Conservation (phyloP, 495 filamentous ascomycete species). For the Tirmania nivea region DNA sequence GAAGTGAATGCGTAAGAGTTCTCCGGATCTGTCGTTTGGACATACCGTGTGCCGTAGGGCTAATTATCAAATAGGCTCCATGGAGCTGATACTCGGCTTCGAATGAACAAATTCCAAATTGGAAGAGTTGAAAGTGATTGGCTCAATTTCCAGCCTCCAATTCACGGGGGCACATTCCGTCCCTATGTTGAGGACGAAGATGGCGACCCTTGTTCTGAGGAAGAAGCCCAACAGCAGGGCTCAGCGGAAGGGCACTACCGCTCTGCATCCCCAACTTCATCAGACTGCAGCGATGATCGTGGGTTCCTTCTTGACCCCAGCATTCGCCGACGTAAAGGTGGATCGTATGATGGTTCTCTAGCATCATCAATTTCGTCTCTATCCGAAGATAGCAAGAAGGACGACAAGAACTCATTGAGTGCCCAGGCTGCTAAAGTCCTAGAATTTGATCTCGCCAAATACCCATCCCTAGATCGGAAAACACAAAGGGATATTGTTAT, state of each 20-base stretch:
- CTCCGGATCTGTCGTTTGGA: neutral
- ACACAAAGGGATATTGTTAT: slow-evolving; percentile 60
- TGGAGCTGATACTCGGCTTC: slow-evolving; percentile 49
- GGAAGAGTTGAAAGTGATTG: slow-evolving; percentile 63
- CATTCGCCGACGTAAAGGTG: slow-evolving; percentile 13
- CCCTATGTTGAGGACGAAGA: slow-evolving; percentile 25
- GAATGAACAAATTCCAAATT: slow-evolving; percentile 68
- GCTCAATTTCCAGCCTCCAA: slow-evolving; percentile 76
- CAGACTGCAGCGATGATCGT: slow-evolving; percentile 20
- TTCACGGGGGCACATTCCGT: slow-evolving; percentile 77
- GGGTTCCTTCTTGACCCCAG: slow-evolving; percentile 16
- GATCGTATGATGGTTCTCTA: slow-evolving; percentile 17
- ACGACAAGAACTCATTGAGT: slow-evolving; percentile 45
- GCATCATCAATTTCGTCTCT: slow-evolving; percentile 26
- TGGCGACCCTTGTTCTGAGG: slow-evolving; percentile 15
- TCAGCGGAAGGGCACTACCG: slow-evolving; percentile 7
- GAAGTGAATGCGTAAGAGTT: slow-evolving; percentile 69
- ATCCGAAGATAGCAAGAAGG: slow-evolving; percentile 21
- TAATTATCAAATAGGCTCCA: slow-evolving; percentile 40
- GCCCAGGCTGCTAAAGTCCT: slow-evolving; percentile 53
- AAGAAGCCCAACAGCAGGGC: slow-evolving; percentile 14
- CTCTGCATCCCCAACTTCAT: slow-evolving; percentile 16
- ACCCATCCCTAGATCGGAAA: slow-evolving; percentile 51
- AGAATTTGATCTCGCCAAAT: slow-evolving; percentile 53
- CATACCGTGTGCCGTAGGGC: neutral